A percentile compares a stretch with the other conserved stretches of the same genome.
These are phyloP conservation scores for Salix suchowensis DNA, from an alignment of 345 rosid species.

Conservation along the genomic window DNA sequence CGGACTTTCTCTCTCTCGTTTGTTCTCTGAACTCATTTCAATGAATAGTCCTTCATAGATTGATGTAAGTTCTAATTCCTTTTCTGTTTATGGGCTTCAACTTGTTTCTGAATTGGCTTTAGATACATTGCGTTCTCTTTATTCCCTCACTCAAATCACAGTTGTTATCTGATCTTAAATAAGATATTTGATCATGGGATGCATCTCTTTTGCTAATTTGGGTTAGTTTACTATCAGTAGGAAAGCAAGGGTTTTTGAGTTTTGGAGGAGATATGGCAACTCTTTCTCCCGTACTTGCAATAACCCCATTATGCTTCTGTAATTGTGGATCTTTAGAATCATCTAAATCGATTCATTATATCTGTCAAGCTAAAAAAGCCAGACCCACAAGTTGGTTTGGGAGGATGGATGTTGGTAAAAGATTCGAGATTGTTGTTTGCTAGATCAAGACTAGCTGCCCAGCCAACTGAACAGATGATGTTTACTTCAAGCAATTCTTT, in stretches of 20 bases:
- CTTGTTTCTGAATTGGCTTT: too few relatives aligned
- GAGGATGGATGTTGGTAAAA: conserved; percentile 22
- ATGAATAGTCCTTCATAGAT: neutral
- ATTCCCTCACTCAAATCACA: too few relatives aligned
- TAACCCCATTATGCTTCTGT: conserved; percentile 22
- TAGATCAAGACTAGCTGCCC: conserved; percentile 45
- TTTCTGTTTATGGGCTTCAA: neutral
- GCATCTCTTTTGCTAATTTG: too few relatives aligned
- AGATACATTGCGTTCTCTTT: too few relatives aligned
- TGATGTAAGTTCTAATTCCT: neutral
- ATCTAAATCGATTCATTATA: conserved; percentile 22
- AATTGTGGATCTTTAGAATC: conserved; percentile 28
- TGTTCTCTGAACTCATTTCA: neutral
- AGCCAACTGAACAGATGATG: conserved; percentile 32
- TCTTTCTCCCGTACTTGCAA: conserved; percentile 37
- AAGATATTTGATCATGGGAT: too few relatives aligned
- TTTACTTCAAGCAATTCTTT: conserved; percentile 24
- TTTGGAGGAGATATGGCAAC: conserved; percentile 42
- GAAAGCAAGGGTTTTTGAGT: conserved; percentile 1
- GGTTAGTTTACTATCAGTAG: too few relatives aligned
- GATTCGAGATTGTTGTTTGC: conserved; percentile 36
- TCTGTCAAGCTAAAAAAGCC: neutral
- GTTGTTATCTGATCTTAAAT: too few relatives aligned
- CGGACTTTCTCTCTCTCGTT: too few relatives aligned
- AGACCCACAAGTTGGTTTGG: conserved; percentile 12